Base-by-base conservation (phyloP, 78 protist species). In the Pigoraptor vietnamica region DNA sequence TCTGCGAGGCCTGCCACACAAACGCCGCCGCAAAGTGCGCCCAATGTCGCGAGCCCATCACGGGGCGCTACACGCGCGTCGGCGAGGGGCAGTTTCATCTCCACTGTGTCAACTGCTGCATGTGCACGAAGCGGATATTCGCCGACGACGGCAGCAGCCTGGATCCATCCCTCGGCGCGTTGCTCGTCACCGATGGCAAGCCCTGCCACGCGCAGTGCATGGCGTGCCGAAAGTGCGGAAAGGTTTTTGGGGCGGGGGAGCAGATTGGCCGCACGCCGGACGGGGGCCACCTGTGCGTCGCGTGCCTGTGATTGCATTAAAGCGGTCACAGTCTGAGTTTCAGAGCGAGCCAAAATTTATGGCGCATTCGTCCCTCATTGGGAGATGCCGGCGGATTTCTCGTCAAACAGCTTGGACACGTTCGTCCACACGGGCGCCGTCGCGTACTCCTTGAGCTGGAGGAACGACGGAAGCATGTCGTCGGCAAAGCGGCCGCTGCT, bases 401-500 rank as follows among this genome's bases (percentile, higher is more conserved):
- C 24, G 86, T 81, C 37, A 9, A 33, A 81, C 36, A 81, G 86
- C 86, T 81, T 19, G 37, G 21, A 1, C 38, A n/a, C 86, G 37
- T 81, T 24, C 19, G 0, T 0, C 86, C 86, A 81, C 86, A 81
- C 86, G 38, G 33, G 86, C 34, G 86, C 86, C 1, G 86, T 34
- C 19, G 14, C 90, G 37, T 33, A 32, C 84, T 90, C n/a, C 32
- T 29, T 1, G 87, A 92, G 89, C 37, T 32, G 79, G n/a, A 37
- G n/a, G 39, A 92, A 9, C n/a, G 94, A n/a, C n/a, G 91, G 79
- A 24, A 40, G 81, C 35, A 92, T 87, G 39, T 92, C 94, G 6
- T 33, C 32, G 0, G 84, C 39, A 36, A 89, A 92, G 34, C 91
- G 89, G 24, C 67, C 82, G 14, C 40, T 29, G 88, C 89, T 81